A percentile compares a stretch with the other conserved stretches of the same genome.
Evolutionary conservation across 2,329 filamentous ascomycete genomes (phyloP).

Genomic region (Penicillium sp.): DNA sequence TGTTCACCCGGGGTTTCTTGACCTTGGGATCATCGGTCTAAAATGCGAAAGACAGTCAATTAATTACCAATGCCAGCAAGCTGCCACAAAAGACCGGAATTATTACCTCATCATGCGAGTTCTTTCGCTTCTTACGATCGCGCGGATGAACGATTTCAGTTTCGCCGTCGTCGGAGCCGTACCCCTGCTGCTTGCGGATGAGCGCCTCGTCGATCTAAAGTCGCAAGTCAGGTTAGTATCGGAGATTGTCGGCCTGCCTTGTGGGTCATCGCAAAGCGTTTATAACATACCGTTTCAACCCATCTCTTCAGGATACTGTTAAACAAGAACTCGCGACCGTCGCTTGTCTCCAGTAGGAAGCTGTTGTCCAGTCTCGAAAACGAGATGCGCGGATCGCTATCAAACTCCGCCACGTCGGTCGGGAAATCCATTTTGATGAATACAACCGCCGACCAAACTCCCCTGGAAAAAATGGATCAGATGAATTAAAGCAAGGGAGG

Average conservation of each 20-base stretch:
- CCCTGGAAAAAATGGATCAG: too few relatives aligned
- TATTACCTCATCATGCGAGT: slow-evolving; percentile 51
- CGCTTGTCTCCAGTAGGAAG: slow-evolving; percentile 78
- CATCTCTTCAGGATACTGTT: slow-evolving; percentile 69
- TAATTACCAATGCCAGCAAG: background rate
- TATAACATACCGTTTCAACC: slow-evolving; percentile 60
- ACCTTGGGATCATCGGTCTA: slow-evolving; percentile 36
- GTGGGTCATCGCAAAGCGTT: background rate
- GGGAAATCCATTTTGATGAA: slow-evolving; percentile 45
- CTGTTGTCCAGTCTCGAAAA: slow-evolving; percentile 81
- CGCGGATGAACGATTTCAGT: slow-evolving; percentile 47
- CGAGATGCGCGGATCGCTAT: slow-evolving; percentile 75
- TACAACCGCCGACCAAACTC: background rate
- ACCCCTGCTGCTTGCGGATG: slow-evolving; percentile 61
- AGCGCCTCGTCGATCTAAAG: slow-evolving; percentile 59
- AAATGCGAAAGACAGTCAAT: background rate
- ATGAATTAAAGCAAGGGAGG: background rate
- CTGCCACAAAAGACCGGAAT: background rate
- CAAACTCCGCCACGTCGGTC: slow-evolving; percentile 64
- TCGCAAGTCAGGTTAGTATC: background rate
- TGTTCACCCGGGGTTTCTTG: slow-evolving; percentile 64
- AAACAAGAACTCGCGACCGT: slow-evolving; percentile 83
- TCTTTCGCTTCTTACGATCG: slow-evolving; percentile 54
- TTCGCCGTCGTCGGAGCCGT: slow-evolving; percentile 59
- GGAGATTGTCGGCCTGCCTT: background rate